Evolutionary conservation across 2,329 filamentous ascomycete species (phyloP), one percentile per base, ranked within the genome.

Genomic region (Aspergillus hortae): DNA sequence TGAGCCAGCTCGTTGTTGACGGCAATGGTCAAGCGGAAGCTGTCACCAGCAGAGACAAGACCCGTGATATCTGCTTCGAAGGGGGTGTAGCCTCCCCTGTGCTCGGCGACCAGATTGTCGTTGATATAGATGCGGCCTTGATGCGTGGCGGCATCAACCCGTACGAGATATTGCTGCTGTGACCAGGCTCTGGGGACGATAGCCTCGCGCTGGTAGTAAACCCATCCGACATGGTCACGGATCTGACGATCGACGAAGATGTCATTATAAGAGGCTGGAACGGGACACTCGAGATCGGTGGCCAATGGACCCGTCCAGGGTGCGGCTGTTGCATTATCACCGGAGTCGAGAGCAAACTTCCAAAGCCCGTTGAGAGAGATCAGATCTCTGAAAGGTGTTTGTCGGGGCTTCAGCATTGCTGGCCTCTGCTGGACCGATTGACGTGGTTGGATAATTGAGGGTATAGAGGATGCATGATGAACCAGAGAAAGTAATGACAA

Each of bases 141-240:
- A 35, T 67, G 64, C 0, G 65, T 67, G 4, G 62, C 65, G 2
- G 63, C 54, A n/a, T 66, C 65, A 15, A 62, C 56, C 19, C 63
- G 64, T 1, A 66, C 46, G 7, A 63, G 51, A 33, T 59, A 63
- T 15, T 46, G 57, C 14, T 58, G 43, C 1, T 48, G 46, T 0
- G 50, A 49, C 56, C 58, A 67, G 15, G 51, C 40, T 12, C 49
- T 44, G 4, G 66, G 65, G 1, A 68, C 54, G 1, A 53, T 60
- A 1, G 61, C 63, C 1, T 61, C 44, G 2, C 62, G 54, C 46
- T 68, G 66, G 46, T 68, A 68, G 49, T 63, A 67, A 1, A 64
- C 63, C 66, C 66, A 68, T 15, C 66, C 66, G 4, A 68, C 59
- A 15, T 67, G 65, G 33, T 66, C 52, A 15, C 53, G 62, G n/a